These are phyloP conservation scores for Alternaria gansuensis DNA, from an alignment of 2,329 filamentous ascomycete species.

Conservation along the genomic window DNA sequence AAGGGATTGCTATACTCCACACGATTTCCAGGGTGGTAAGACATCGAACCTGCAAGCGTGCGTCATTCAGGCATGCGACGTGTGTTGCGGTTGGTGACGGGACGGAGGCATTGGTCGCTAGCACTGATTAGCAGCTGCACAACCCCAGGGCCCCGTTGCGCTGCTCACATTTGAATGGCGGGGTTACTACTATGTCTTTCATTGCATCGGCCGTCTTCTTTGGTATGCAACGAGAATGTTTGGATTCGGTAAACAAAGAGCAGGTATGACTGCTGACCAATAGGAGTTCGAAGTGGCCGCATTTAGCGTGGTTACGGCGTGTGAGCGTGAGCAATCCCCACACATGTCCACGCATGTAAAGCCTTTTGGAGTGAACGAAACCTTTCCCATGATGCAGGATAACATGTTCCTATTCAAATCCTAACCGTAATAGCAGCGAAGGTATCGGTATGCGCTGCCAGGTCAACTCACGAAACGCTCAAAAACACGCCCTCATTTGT, in stretches of 20 bases:
- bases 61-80: slow-evolving; percentile 51
- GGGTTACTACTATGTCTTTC: slow-evolving; percentile 42
- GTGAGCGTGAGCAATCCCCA: neutral
- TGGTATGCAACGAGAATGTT: slow-evolving; percentile 31
- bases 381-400: neutral
- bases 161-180: slow-evolving; percentile 44
- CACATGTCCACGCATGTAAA: neutral
- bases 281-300: slow-evolving; percentile 24
- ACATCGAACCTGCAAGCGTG: slow-evolving; percentile 54
- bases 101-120: slow-evolving; percentile 48
- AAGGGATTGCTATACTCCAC: slow-evolving; percentile 48
- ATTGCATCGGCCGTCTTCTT: slow-evolving; percentile 26
- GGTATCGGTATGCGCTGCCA: slow-evolving; percentile 46
- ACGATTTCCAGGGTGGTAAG: slow-evolving; percentile 49
- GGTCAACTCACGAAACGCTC: slow-evolving; percentile 22
- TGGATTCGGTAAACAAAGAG: slow-evolving; percentile 42
- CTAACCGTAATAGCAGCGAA: slow-evolving; percentile 44
- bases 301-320: slow-evolving; percentile 16
- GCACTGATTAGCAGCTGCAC: slow-evolving; percentile 17
- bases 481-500: slow-evolving; percentile 12
- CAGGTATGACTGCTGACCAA: slow-evolving; percentile 29
- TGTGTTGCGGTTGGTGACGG: slow-evolving; percentile 53
- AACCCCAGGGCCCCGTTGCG: neutral
- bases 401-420: slow-evolving; percentile 14
- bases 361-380: too few relatives aligned